Percentiles rank a stretch among this genome's conserved stretches.
Evolutionary conservation across 2,329 filamentous ascomycete genomes (phyloP).

Genomic region (Aspergillus niger): DNA sequence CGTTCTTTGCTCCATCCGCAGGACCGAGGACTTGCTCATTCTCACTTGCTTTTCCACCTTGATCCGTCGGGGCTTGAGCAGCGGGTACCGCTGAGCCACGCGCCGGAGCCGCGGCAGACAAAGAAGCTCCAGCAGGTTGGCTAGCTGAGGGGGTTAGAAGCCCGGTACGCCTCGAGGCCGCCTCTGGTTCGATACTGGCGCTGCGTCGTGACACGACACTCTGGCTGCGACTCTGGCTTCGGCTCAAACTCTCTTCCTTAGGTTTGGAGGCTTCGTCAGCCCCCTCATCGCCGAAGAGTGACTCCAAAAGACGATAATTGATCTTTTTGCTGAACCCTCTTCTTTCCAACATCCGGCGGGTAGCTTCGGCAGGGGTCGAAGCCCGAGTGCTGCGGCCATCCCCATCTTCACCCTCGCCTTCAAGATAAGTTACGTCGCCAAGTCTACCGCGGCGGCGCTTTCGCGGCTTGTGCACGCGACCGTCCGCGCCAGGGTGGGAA

Average conservation of each 20-base stretch:
- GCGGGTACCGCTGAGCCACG: slow-evolving; percentile 5
- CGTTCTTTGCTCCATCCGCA: slow-evolving; percentile 18
- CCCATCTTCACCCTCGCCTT: slow-evolving; percentile 56
- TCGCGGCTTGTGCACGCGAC: slow-evolving; percentile 44
- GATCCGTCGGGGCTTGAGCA: slow-evolving; percentile 10
- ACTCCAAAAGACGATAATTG: slow-evolving; percentile 59
- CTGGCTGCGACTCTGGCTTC: slow-evolving; percentile 38
- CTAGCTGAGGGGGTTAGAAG: slow-evolving; percentile 19
- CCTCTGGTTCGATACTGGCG: slow-evolving; percentile 30
- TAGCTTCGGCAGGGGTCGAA: slow-evolving; percentile 68
- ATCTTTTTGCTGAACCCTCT: slow-evolving; percentile 72
- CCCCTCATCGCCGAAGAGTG: slow-evolving; percentile 43
- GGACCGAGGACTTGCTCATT: slow-evolving; percentile 30
- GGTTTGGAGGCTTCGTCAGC: slow-evolving; percentile 29
- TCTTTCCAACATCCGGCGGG: slow-evolving; percentile 67
- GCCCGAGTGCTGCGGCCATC: slow-evolving; percentile 68
- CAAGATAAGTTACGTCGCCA: slow-evolving; percentile 50
- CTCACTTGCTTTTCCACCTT: slow-evolving; percentile 17
- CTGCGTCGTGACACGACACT: slow-evolving; percentile 36
- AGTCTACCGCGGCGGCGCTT: slow-evolving; percentile 52
- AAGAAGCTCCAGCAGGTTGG: slow-evolving; percentile 19
- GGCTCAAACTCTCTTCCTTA: slow-evolving; percentile 32
- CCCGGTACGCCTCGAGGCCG: slow-evolving; percentile 19
- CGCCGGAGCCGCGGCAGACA: slow-evolving; percentile 12
- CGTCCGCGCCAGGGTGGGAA: slow-evolving; percentile 31